phyloP scores from a whole-genome alignment of 78 protist genomes.

The Dictyostelium purpureum region DNA sequence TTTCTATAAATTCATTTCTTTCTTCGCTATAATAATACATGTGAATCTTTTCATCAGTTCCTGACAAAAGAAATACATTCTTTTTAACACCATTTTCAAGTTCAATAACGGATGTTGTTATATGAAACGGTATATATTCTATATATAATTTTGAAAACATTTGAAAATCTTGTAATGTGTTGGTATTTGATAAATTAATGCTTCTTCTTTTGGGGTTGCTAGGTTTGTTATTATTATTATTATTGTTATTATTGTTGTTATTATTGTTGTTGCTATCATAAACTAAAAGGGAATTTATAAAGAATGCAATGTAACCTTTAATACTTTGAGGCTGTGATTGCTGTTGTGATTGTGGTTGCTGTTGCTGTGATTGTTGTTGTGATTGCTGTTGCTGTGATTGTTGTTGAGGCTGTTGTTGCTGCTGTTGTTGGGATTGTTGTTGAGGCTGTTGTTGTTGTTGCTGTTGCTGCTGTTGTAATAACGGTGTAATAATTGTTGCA shows the following conservation, averaged over 20 bases:
- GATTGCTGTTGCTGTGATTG: no score
- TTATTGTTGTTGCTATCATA: background rate
- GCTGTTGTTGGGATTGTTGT: no score
- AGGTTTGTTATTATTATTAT: background rate
- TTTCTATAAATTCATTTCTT: conserved; percentile 24
- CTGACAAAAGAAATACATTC: conserved; percentile 36
- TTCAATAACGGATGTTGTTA: background rate
- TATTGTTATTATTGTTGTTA: background rate
- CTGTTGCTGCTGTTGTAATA: background rate
- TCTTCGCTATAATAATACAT: conserved; percentile 26
- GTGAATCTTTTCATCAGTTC: conserved; percentile 67
- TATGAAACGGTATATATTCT: conserved; percentile 23
- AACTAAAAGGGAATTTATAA: no score
- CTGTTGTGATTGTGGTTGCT: background rate
- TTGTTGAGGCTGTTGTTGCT: no score
- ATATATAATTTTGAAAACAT: no score
- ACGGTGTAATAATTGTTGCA: background rate
- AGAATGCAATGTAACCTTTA: background rate
- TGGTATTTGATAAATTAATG: background rate
- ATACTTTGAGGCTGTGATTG: background rate
- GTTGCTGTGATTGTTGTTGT: background rate
- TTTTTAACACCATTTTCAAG: background rate
- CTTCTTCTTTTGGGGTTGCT: background rate
- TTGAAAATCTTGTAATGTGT: no score
- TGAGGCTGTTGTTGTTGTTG: conserved; percentile 15